Evolutionary conservation across 2,329 filamentous ascomycete species (phyloP).

Genomic region (Spiromastix sp.): DNA sequence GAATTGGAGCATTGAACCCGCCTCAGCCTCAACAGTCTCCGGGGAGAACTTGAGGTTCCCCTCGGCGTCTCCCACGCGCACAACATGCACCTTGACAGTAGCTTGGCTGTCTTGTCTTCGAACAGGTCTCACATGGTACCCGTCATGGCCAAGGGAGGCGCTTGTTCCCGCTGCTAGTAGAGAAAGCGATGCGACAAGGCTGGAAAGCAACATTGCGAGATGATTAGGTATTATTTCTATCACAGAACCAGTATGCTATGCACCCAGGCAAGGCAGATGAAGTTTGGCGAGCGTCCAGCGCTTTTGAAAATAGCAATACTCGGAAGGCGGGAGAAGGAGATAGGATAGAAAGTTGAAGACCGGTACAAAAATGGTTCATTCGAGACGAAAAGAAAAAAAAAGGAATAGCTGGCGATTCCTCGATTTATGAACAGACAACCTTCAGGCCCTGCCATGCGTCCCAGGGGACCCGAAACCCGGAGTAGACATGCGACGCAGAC

Average conservation of each 20-base stretch:
- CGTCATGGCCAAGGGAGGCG: background rate
- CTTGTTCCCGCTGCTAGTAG: slow-evolving; percentile 1
- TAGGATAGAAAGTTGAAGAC: background rate
- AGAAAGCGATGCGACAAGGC: slow-evolving; percentile 1
- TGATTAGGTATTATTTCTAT: background rate
- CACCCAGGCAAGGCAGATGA: background rate
- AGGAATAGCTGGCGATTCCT: too few relatives aligned
- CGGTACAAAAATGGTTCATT: background rate
- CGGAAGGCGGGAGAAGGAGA: background rate
- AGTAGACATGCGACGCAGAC: background rate
- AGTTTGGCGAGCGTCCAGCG: slow-evolving; percentile 1
- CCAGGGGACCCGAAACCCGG: background rate
- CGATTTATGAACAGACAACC: too few relatives aligned
- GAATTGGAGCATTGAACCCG: slow-evolving; percentile 46
- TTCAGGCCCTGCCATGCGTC: too few relatives aligned
- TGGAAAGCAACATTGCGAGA: background rate
- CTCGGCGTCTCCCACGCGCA: slow-evolving; percentile 51
- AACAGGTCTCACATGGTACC: background rate
- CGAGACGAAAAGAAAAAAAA: background rate
- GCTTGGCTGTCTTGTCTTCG: slow-evolving; percentile 2
- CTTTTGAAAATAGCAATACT: background rate
- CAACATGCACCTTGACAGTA: slow-evolving; percentile 44
- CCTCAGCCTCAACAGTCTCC: slow-evolving; percentile 51
- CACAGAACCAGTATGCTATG: background rate
- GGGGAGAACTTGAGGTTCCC: slow-evolving; percentile 53